Percentiles rank a stretch among this genome's conserved stretches.
These are phyloP conservation scores for Neonectria sp. DNA, from an alignment of 2,329 filamentous ascomycete species.

Conservation along the genomic window DNA sequence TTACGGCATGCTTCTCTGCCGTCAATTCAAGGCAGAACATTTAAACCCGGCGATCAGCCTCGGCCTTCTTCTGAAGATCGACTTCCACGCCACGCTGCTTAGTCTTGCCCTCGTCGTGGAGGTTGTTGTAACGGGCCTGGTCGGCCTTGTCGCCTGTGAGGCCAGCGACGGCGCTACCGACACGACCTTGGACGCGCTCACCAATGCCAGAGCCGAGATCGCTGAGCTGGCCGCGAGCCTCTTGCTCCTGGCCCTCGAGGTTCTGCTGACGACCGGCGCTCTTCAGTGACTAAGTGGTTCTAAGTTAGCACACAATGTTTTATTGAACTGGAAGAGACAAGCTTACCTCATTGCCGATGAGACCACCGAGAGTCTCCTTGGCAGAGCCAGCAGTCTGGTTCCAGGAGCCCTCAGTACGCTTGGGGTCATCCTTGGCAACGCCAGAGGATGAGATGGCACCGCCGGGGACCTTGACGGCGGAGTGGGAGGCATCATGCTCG, in stretches of 20 bases:
- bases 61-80: constrained; percentile 82
- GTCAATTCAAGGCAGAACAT: background rate
- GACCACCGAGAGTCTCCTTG: constrained; percentile 84
- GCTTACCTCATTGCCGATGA: constrained; percentile 80
- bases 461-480: constrained; percentile 81
- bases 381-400: constrained; percentile 91
- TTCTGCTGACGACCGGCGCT: constrained; percentile 84
- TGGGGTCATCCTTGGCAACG: constrained; percentile 78
- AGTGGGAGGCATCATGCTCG: constrained; percentile 82
- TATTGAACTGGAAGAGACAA: background rate
- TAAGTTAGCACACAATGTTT: constrained; percentile 24
- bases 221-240: constrained; percentile 85
- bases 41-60: constrained; percentile 55
- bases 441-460: constrained; percentile 79
- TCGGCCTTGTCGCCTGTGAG: constrained; percentile 79
- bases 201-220: constrained; percentile 78
- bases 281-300: constrained; percentile 72
- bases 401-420: constrained; percentile 82
- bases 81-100: constrained; percentile 86
- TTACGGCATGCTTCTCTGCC: too few relatives aligned
- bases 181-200: constrained; percentile 77
- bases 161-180: constrained; percentile 80
- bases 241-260: constrained; percentile 82
- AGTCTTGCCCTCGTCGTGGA: constrained; percentile 88
- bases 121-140: constrained; percentile 74